phyloP scores from a whole-genome alignment of 495 filamentous ascomycete species.

The Neurospora sp. region DNA sequence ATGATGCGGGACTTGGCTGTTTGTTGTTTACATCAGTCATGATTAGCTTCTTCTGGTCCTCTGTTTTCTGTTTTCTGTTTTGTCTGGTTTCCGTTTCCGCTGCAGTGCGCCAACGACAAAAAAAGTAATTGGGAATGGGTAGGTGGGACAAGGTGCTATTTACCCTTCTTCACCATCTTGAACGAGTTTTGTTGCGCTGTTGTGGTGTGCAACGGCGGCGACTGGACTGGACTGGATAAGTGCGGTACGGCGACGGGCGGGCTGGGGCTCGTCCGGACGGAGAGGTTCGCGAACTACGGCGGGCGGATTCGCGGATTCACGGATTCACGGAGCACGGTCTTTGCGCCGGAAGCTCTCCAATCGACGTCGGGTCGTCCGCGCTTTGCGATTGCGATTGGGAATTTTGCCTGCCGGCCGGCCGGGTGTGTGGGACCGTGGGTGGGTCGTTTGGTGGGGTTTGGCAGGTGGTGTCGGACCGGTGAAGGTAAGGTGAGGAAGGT shows the following conservation, averaged over 20 bases:
- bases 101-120: not conserved
- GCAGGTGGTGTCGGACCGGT: not conserved
- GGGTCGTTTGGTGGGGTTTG: not conserved
- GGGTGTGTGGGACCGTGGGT: not conserved
- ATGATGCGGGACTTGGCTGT: conserved; percentile 87
- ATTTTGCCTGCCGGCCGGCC: not conserved
- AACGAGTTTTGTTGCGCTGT: not conserved
- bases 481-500: not conserved
- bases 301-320: not conserved
- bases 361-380: not conserved
- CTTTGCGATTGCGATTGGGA: not conserved
- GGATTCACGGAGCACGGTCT: not conserved
- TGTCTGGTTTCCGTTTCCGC: too few species aligned
- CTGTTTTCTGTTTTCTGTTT: too few species aligned
- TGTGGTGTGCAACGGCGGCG: not conserved
- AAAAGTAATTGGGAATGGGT: not conserved
- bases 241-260: not conserved
- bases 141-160: not conserved
- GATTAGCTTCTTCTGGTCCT: not conserved
- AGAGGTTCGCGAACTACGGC: not conserved
- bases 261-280: not conserved
- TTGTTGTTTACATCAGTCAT: not conserved
- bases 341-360: not conserved
- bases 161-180: conserved; percentile 49
- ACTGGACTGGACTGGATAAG: not conserved